Evolutionary conservation across 2,329 filamentous ascomycete genomes (phyloP), one percentile per base, ranked within the genome.

Genomic region (Endocalyx cinctus): DNA sequence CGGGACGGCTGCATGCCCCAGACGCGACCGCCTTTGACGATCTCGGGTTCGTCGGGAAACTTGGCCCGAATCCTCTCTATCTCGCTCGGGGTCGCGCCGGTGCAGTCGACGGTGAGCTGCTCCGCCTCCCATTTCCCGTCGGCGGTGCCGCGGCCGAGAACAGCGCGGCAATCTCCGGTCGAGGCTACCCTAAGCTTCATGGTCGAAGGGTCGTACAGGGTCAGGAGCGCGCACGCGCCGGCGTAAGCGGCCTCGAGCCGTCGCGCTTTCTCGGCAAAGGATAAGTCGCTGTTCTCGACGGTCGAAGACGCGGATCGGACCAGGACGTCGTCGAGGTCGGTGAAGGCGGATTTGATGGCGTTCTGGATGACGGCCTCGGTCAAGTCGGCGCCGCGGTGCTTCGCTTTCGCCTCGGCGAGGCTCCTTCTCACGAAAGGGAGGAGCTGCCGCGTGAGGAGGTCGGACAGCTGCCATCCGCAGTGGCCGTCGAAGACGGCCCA

Each of bases 121-220:
- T 67, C 64, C 1, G 69, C 63, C 3, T 64, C 54, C 63, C 79
- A 84, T 14, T 56, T 62, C 0, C 63, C 58, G 7, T 63, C 50
- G 0, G 59, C 33, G 10, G 68, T 62, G 58, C 67, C 57, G 3
- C 50, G 51, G 2, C 79, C 81, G 0, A 84, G 63, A 0, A 84
- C 77, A 10, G 79, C 79, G 22, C 80, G 69, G 1, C 77, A 84
- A 57, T 86, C 81, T 1, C 82, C 82, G 0, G 74, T 74, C 41
- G 77, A 79, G 1, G 82, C 82, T 3, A 82, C 77, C 16, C 74
- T 72, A 0, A 86, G 57, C 0, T 62, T 72, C 5, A 64, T 63
- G 2, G 63, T 62, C 1, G 46, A 37, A 0, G 76, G 67, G 40
- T 86, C 78, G 48, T 76, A 83, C 2, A 82, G 57, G 1, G 78